phyloP scores from a whole-genome alignment of 257 asterid species.

The Nicotiana tabacum region DNA sequence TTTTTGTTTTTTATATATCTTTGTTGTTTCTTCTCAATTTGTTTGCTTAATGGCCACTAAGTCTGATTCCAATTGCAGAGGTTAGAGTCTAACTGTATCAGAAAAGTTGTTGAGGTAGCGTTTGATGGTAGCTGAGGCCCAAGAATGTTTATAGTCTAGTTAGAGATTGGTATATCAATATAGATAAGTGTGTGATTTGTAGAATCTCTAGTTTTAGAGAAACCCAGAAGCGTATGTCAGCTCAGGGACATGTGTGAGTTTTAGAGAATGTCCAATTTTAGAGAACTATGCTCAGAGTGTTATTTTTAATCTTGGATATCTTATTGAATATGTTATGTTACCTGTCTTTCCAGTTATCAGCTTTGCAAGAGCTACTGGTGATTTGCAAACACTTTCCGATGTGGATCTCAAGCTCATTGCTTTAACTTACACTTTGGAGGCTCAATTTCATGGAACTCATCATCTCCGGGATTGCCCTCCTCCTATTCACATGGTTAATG shows the following conservation, averaged over 20 bases:
- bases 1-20: neutral
- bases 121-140: neutral
- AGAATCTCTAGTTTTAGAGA: neutral
- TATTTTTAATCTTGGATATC: neutral
- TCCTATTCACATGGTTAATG: slow-evolving; percentile 65
- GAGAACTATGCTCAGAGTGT: neutral
- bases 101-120: neutral
- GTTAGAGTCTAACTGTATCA: neutral
- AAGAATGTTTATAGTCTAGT: neutral
- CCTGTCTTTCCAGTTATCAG: slow-evolving; percentile 46
- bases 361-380: slow-evolving; percentile 98
- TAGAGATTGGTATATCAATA: neutral
- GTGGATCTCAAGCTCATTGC: slow-evolving; percentile 98
- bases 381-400: slow-evolving; percentile 95
- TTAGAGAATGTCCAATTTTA: neutral
- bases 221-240: neutral
- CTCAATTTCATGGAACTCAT: slow-evolving; percentile 77
- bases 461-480: slow-evolving; percentile 84
- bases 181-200: neutral
- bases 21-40: neutral
- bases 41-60: neutral
- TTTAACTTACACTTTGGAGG: slow-evolving; percentile 70
- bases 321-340: neutral
- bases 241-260: neutral
- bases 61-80: neutral